Percentiles rank a stretch among this genome's conserved stretches.
phyloP scores from a whole-genome alignment of 768 basidiomycete species.

The Pholiota conissans region DNA sequence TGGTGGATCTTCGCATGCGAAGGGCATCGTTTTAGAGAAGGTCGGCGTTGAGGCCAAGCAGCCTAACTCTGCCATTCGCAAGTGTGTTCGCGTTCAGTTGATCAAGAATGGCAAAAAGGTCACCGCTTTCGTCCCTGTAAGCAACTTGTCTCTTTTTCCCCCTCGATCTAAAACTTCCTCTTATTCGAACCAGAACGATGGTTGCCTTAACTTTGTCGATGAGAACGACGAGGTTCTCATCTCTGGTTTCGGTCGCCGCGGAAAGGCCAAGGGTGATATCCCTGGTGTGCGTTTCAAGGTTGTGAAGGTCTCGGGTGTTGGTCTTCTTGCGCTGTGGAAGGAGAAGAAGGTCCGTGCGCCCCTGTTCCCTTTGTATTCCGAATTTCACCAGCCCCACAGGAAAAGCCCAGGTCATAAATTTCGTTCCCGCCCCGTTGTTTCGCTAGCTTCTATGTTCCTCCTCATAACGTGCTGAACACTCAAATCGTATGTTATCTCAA shows the following conservation, averaged over 20 bases:
- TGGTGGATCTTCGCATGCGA: slow-evolving; percentile 98
- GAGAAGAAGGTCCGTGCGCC: slow-evolving; percentile 86
- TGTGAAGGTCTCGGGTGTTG: slow-evolving; percentile 99
- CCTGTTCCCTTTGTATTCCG: neutral
- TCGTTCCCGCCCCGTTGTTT: slow-evolving; percentile 14
- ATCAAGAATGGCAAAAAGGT: slow-evolving; percentile 99
- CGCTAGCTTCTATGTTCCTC: slow-evolving; percentile 11
- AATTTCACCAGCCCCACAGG: slow-evolving; percentile 38
- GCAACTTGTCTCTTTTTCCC: slow-evolving; percentile 29
- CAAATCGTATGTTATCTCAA: slow-evolving; percentile 9
- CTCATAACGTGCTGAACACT: slow-evolving; percentile 8
- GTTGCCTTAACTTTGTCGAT: slow-evolving; percentile 97
- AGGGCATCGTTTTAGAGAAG: slow-evolving; percentile 99
- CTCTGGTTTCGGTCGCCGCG: slow-evolving; percentile 99
- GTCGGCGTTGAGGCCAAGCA: slow-evolving; percentile 99
- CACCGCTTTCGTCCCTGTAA: slow-evolving; percentile 97
- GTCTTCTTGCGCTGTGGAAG: slow-evolving; percentile 97
- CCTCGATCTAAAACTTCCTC: neutral
- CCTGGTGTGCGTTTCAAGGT: slow-evolving; percentile 99
- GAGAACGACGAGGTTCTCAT: slow-evolving; percentile 99
- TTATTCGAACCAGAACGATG: slow-evolving; percentile 68
- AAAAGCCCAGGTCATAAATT: slow-evolving; percentile 67
- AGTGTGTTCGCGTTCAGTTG: slow-evolving; percentile 99
- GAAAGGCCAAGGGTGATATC: slow-evolving; percentile 99
- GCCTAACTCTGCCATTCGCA: slow-evolving; percentile 99